phyloP scores from a whole-genome alignment of 1,139 yeast genomes.

The Martiniozyma asiatica region DNA sequence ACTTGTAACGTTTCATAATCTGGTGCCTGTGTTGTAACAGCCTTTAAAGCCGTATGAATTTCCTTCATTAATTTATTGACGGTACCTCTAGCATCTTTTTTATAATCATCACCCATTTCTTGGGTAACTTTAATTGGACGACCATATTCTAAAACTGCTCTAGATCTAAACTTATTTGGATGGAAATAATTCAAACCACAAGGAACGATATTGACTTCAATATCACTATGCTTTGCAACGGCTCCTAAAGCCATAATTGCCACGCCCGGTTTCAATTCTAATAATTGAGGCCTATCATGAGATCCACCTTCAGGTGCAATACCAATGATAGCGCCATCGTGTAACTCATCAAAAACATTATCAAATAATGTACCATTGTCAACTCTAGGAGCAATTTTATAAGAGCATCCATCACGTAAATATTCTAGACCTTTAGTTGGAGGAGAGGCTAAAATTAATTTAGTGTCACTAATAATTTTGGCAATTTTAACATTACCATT shows the following conservation, averaged over 20 bases:
- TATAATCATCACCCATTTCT: constrained; percentile 42
- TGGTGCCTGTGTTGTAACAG: constrained; percentile 66
- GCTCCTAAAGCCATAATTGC: constrained; percentile 78
- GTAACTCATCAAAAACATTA: constrained; percentile 50
- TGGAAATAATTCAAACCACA: constrained; percentile 72
- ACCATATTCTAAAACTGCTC: constrained; percentile 71
- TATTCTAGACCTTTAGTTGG: constrained; percentile 31
- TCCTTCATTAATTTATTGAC: constrained; percentile 44
- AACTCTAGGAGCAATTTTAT: constrained; percentile 49
- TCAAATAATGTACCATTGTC: constrained; percentile 51
- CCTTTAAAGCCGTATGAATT: constrained; percentile 45
- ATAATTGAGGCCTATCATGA: constrained; percentile 64
- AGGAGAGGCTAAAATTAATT: constrained; percentile 37
- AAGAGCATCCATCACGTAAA: constrained; percentile 36
- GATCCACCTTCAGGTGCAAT: constrained; percentile 77
- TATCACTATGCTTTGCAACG: constrained; percentile 42
- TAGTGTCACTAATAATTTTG: constrained; percentile 41
- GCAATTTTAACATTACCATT: constrained; percentile 47
- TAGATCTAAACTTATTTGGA: constrained; percentile 62
- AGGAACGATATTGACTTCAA: constrained; percentile 52
- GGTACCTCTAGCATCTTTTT: constrained; percentile 41
- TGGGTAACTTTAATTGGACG: constrained; percentile 48
- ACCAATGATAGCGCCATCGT: constrained; percentile 45
- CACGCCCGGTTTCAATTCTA: constrained; percentile 71
- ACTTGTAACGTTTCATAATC: constrained; percentile 67